Base-by-base conservation (phyloP, 1,284 basidiomycete species). In the Pulveroboletus sp. region DNA sequence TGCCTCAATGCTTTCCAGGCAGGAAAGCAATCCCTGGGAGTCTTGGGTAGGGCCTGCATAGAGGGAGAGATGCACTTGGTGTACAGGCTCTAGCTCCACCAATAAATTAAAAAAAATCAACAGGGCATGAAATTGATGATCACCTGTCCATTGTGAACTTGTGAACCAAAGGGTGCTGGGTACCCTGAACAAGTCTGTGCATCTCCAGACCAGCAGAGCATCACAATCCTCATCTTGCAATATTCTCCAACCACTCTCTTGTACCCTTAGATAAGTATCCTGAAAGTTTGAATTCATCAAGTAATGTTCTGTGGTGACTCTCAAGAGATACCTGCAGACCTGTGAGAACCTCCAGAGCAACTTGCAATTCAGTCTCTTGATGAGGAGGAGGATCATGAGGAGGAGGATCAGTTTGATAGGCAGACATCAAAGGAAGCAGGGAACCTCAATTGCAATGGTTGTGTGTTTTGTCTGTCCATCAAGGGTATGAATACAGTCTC, bases 181-280 rank as follows among this genome's bases (percentile, higher is more conserved):
- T 14, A 40, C 24, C 26, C 17, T 48, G 44, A 58, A 58, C 11
- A 7, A 43, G 28, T 26, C 14, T 35, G 44, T 44, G 20, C 15
- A 8, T 11, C 53, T 58, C 53, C 53, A 56, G n/a, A 58, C 39
- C 25, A 58, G 40, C 24, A 58, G 48, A 6, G 33, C 43, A 43
- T 48, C n/a, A 3, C 48, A 58, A 15, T 58, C 53, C 14, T 47
- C n/a, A 5, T 58, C 39, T 18, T 26, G 2, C 10, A 58, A 9
- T 22, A 35, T 39, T 40, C 24, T 58, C 44, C 49, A 50, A 14
- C 39, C 39, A 8, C 28, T 12, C 2, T 56, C 33, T 15, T 4
- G 22, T 5, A 33, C 17, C 8, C 6, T 1, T 39, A 42, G 28
- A 38, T 11, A 1, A 38, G 43, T 47, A 29, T 47, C 18, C 17